Conservation (phyloP, 176 grass and related monocot species). For the Lolium multiflorum region DNA sequence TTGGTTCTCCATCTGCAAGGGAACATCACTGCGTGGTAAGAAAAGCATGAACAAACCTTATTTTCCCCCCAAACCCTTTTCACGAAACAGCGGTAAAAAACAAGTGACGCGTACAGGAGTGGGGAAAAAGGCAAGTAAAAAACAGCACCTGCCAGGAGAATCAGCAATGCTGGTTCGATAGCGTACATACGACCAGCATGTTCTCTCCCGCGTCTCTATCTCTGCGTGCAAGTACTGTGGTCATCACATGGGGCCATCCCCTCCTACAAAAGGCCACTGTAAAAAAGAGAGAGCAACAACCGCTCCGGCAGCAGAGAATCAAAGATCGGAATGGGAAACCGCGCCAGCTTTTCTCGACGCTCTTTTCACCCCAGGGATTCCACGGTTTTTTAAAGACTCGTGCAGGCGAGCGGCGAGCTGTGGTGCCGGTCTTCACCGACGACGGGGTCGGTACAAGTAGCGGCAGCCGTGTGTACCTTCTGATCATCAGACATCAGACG, state of each 20-base stretch:
- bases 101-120: too few relatives aligned
- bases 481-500: background rate
- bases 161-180: background rate
- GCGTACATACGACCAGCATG: background rate
- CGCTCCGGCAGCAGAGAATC: conserved; percentile 14
- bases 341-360: background rate
- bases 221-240: background rate
- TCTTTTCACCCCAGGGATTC: conserved; percentile 23
- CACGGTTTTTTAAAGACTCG: conserved; percentile 43
- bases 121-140: background rate
- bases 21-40: too few relatives aligned
- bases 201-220: background rate
- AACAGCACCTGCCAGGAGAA: background rate
- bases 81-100: background rate
- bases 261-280: background rate
- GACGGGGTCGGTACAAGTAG: conserved; percentile 20
- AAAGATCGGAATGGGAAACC: conserved; percentile 42
- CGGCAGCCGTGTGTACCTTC: background rate
- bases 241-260: background rate
- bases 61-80: too few relatives aligned
- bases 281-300: background rate
- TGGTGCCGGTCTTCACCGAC: background rate
- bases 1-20: too few relatives aligned
- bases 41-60: too few relatives aligned
- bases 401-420: background rate